phyloP scores from a whole-genome alignment of 306 rosid genomes.

The Glycine tomentella region DNA sequence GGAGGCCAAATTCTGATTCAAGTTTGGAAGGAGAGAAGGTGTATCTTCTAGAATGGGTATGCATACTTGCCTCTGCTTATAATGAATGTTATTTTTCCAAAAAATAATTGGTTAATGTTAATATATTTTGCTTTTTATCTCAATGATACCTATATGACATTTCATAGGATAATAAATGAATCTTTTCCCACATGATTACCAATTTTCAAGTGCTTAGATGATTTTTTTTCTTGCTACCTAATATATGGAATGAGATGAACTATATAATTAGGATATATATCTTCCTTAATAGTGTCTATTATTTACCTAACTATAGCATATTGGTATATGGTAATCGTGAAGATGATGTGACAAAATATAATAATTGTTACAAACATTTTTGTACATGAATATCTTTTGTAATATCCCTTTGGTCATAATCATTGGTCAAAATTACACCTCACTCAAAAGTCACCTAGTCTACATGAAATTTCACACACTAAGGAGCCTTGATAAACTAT shows the following conservation, averaged over 20 bases:
- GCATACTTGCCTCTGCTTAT: constrained; percentile 7
- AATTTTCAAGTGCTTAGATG: neutral
- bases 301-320: neutral
- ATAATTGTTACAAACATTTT: neutral
- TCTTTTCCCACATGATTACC: neutral
- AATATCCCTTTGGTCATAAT: neutral
- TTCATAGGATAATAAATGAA: neutral
- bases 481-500: neutral
- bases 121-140: constrained; percentile 17
- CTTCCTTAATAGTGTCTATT: neutral
- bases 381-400: neutral
- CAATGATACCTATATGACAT: neutral
- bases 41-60: constrained; percentile 85
- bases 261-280: neutral
- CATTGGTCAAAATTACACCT: neutral
- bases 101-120: neutral
- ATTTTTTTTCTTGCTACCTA: neutral
- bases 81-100: neutral
- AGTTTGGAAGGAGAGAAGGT: constrained; percentile 65
- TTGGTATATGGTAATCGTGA: neutral
- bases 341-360: neutral
- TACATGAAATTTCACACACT: neutral
- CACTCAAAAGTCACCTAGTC: neutral
- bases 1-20: constrained; percentile 73
- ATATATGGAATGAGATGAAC: neutral